These are phyloP conservation scores for Tieghemostelium lacteum DNA, from an alignment of 78 protist species.

Conservation along the genomic window DNA sequence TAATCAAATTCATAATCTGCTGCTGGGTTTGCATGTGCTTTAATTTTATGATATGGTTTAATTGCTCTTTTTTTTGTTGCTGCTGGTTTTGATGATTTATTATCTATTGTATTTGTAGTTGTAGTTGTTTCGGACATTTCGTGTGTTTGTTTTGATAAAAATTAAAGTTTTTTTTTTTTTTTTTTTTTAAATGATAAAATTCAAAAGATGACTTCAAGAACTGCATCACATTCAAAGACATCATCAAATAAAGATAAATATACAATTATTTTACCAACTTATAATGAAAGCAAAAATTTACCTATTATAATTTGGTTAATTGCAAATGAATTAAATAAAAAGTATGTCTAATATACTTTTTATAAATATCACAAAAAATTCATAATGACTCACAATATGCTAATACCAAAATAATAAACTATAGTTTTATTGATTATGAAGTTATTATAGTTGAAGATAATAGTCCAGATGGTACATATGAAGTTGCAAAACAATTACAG, in stretches of 20 bases:
- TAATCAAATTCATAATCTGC: constrained; percentile 71
- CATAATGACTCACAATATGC: not conserved
- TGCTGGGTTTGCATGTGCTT: constrained; percentile 84
- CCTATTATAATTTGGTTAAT: constrained; percentile 91
- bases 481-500: constrained; percentile 89
- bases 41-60: constrained; percentile 77
- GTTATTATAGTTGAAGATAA: constrained; percentile 93
- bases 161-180: too few species aligned
- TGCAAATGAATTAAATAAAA: constrained; percentile 39
- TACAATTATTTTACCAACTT: constrained; percentile 92
- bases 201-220: too few species aligned
- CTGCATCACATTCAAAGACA: not conserved
- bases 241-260: constrained; percentile 76
- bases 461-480: constrained; percentile 92
- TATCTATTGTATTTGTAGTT: too few species aligned
- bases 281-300: constrained; percentile 93
- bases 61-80: constrained; percentile 50
- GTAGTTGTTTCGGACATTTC: too few species aligned
- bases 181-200: too few species aligned
- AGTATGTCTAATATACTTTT: constrained; percentile 19
- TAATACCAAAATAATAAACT: not conserved
- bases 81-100: not conserved
- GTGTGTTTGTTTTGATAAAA: too few species aligned
- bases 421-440: constrained; percentile 85
- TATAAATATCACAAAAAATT: not conserved